Evolutionary conservation across 192 early-diverging fungal species (phyloP).

Genomic region (Entomortierella lignicola): DNA sequence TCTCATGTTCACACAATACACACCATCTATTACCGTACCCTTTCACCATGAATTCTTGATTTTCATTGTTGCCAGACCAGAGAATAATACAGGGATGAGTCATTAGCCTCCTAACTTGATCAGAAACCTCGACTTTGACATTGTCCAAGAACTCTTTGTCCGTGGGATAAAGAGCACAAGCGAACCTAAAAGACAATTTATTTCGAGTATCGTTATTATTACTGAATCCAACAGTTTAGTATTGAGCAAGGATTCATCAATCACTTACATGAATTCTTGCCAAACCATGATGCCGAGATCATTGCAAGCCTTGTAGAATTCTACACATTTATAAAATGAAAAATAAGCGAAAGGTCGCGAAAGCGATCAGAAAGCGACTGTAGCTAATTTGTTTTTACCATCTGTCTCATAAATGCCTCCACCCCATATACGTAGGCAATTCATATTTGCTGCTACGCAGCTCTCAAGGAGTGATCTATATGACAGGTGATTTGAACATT

Average conservation of each 20-base stretch:
- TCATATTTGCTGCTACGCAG: slow-evolving; percentile 59
- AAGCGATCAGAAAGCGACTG: slow-evolving; percentile 3
- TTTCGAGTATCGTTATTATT: no score
- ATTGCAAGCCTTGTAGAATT: slow-evolving; percentile 64
- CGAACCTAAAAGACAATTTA: slow-evolving; percentile 49
- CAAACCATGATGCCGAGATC: slow-evolving; percentile 69
- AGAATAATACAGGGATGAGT: slow-evolving; percentile 62
- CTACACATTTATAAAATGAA: neutral
- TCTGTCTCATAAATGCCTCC: slow-evolving; percentile 59
- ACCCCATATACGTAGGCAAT: slow-evolving; percentile 73
- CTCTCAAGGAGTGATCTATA: slow-evolving; percentile 39
- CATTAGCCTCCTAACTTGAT: slow-evolving; percentile 57
- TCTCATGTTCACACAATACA: no score
- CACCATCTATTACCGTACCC: slow-evolving; percentile 24
- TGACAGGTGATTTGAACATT: neutral
- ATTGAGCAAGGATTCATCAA: neutral
- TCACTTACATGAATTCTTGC: slow-evolving; percentile 68
- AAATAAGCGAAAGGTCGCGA: no score
- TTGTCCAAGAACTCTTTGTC: slow-evolving; percentile 54
- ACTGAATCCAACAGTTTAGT: neutral
- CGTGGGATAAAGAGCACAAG: slow-evolving; percentile 64
- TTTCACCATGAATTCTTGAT: slow-evolving; percentile 59
- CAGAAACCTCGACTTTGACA: slow-evolving; percentile 55
- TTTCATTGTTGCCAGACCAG: slow-evolving; percentile 72
- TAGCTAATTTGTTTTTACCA: slow-evolving; percentile 5